Evolutionary conservation across 352 stramenopile genomes (phyloP).

Genomic region (Phytopythium mirpurense): DNA sequence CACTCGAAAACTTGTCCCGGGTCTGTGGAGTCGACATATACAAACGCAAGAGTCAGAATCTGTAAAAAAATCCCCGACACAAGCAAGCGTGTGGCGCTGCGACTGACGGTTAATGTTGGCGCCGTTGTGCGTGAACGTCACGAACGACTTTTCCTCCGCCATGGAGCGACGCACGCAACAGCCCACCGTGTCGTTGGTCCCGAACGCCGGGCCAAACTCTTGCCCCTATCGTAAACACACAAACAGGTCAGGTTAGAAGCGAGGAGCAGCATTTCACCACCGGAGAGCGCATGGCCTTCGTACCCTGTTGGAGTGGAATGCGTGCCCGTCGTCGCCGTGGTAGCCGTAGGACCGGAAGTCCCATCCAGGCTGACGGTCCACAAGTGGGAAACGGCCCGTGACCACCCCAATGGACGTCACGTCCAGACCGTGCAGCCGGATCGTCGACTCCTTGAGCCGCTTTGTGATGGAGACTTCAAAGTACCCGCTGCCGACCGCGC

Average conservation of each 20-base stretch:
- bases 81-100: too few relatives aligned
- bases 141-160: constrained; percentile 20
- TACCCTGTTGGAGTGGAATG: constrained; percentile 42
- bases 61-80: too few relatives aligned
- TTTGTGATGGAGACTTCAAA: constrained; percentile 31
- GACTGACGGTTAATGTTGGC: constrained; percentile 11
- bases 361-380: constrained; percentile 67
- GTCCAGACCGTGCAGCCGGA: constrained; percentile 21
- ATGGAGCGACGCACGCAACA: constrained; percentile 21
- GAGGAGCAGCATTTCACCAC: neutral
- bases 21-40: neutral
- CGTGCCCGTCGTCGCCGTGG: constrained; percentile 68
- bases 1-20: constrained; percentile 14
- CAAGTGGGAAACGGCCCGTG: constrained; percentile 39
- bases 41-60: neutral
- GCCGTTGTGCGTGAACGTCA: constrained; percentile 29
- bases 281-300: neutral
- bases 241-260: neutral
- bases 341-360: constrained; percentile 62
- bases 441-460: constrained; percentile 19
- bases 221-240: constrained; percentile 6
- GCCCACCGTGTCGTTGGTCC: constrained; percentile 22
- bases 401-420: constrained; percentile 60
- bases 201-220: constrained; percentile 24
- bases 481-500: constrained; percentile 25